Evolutionary conservation across 176 grass and related monocot species (phyloP).

Genomic region (sorghum (Sorghum bicolor)): DNA sequence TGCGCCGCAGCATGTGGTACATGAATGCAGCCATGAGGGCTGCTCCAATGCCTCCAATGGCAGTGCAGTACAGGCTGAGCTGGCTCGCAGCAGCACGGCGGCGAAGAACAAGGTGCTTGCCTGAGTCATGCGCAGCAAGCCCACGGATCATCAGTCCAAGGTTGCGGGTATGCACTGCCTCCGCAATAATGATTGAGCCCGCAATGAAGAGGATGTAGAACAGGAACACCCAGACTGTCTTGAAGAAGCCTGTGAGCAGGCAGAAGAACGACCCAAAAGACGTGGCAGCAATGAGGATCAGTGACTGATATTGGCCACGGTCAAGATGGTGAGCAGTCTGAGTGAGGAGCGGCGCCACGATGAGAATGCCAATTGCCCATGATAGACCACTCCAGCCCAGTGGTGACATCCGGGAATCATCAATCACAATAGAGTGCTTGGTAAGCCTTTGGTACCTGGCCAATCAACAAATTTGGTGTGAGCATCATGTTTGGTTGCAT

Average conservation of each 20-base stretch:
- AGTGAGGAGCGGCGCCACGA: conserved; percentile 55
- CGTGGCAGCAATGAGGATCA: conserved; percentile 64
- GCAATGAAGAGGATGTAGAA: conserved; percentile 73
- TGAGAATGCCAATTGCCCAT: conserved; percentile 73
- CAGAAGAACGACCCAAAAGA: conserved; percentile 71
- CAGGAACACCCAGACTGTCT: conserved; percentile 85
- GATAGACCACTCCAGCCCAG: conserved; percentile 76
- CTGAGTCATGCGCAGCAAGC: conserved; percentile 47
- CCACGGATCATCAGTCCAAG: conserved; percentile 82
- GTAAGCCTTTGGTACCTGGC: conserved; percentile 76
- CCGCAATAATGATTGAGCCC: conserved; percentile 46
- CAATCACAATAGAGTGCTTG: conserved; percentile 56
- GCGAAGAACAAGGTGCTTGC: conserved; percentile 57
- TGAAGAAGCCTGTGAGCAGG: conserved; percentile 92
- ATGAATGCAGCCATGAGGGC: conserved; percentile 82
- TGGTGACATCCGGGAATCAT: conserved; percentile 51
- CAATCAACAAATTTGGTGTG: conserved; percentile 33
- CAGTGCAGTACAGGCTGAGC: conserved; percentile 59
- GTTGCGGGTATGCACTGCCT: conserved; percentile 68
- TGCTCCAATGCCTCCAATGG: conserved; percentile 75
- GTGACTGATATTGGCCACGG: conserved; percentile 67
- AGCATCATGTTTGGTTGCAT: conserved; percentile 14
- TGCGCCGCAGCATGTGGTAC: conserved; percentile 92
- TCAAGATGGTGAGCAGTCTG: conserved; percentile 76
- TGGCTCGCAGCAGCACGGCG: conserved; percentile 62